phyloP scores from a whole-genome alignment of 371 early-diverging fungal genomes.

The Mucor circinelloides region DNA sequence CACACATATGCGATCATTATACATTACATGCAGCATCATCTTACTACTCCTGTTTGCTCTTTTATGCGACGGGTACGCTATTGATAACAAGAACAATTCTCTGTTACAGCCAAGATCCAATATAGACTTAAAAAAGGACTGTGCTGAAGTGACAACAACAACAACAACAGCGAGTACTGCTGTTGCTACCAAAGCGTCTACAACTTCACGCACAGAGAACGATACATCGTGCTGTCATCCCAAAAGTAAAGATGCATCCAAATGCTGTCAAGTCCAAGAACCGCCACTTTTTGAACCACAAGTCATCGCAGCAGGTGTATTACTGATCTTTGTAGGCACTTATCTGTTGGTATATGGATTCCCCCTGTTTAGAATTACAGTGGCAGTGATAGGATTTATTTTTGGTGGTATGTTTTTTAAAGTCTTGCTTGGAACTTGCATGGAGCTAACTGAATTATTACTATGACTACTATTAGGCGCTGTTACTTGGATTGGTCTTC shows the following conservation, averaged over 20 bases:
- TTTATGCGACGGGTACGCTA: neutral
- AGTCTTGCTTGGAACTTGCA: too few species aligned
- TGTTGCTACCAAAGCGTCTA: neutral
- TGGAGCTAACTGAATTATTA: too few species aligned
- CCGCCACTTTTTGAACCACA: neutral
- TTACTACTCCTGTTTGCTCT: neutral
- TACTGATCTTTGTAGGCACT: conserved; percentile 21
- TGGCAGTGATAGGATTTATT: conserved; percentile 26
- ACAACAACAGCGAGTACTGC: neutral
- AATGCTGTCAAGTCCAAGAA: neutral
- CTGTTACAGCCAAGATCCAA: neutral
- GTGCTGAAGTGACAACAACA: neutral
- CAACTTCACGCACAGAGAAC: neutral
- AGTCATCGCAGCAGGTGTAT: neutral
- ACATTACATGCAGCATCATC: neutral
- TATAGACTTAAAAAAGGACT: neutral
- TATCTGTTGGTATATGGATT: conserved; percentile 24
- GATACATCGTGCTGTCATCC: neutral
- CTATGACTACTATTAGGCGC: neutral
- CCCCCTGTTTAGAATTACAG: conserved; percentile 30
- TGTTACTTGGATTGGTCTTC: conserved; percentile 4
- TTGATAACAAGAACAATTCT: neutral
- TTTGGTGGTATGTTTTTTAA: conserved; percentile 22
- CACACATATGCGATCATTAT: neutral
- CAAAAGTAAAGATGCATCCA: neutral